phyloP scores from a whole-genome alignment of 768 basidiomycete genomes.

The Lyophyllum atratum region DNA sequence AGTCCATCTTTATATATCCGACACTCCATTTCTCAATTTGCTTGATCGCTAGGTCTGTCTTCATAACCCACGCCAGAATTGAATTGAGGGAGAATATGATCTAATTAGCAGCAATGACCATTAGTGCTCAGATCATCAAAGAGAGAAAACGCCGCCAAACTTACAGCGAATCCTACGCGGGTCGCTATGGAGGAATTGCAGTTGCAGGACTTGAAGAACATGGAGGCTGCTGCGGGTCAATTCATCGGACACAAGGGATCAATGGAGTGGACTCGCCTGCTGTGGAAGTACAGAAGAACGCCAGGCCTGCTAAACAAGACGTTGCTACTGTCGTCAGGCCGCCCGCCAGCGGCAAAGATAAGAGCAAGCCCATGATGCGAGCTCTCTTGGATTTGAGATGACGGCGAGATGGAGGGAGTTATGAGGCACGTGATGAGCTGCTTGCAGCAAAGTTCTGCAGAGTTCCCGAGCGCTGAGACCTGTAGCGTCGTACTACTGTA shows the following conservation, averaged over 20 bases:
- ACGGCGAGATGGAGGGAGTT: not conserved
- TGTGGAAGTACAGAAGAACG: conserved; percentile 86
- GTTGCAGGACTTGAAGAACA: conserved; percentile 98
- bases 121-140: not conserved
- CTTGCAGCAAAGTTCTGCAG: not conserved
- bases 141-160: conserved; percentile 26
- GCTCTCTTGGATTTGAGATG: not conserved
- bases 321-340: conserved; percentile 70
- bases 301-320: conserved; percentile 81
- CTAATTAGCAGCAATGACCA: conserved; percentile 38
- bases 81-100: conserved; percentile 96
- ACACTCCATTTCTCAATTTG: conserved; percentile 91
- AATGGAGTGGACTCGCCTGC: conserved; percentile 55
- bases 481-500: too few relatives aligned
- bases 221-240: conserved; percentile 62
- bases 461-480: too few relatives aligned
- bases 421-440: conserved; percentile 5
- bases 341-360: conserved; percentile 75
- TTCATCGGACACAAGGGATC: not conserved
- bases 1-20: conserved; percentile 99
- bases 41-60: conserved; percentile 83
- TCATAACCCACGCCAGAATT: conserved; percentile 96
- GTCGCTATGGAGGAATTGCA: conserved; percentile 99
- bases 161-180: conserved; percentile 90
- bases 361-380: conserved; percentile 63